Evolutionary conservation across 306 rosid genomes (phyloP).

Genomic region (Macrotyloma uniflorum): DNA sequence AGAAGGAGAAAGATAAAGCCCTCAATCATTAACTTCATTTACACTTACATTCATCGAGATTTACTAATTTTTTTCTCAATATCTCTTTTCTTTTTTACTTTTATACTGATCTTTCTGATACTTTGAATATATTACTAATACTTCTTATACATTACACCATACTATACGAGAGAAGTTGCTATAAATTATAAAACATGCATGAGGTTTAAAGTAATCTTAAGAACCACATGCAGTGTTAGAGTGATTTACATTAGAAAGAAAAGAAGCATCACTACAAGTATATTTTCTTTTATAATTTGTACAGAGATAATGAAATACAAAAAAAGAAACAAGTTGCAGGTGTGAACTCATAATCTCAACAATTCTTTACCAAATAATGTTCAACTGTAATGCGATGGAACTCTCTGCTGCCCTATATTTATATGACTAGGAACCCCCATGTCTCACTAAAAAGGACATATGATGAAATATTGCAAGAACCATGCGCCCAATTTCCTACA

Average conservation of each 20-base stretch:
- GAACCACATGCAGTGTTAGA: too few species aligned
- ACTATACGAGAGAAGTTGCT: not conserved
- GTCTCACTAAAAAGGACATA: not conserved
- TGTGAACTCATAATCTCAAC: not conserved
- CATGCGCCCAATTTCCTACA: constrained; percentile 7
- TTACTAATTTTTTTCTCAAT: too few species aligned
- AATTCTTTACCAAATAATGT: not conserved
- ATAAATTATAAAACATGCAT: too few species aligned
- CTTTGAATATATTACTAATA: not conserved
- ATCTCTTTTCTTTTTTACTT: too few species aligned
- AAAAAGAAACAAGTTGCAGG: not conserved
- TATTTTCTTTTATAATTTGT: not conserved
- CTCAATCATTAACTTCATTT: not conserved
- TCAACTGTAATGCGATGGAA: not conserved
- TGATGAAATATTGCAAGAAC: constrained; percentile 3
- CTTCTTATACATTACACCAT: too few species aligned
- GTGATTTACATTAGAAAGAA: not conserved
- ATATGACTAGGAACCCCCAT: not conserved
- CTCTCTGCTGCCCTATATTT: not conserved
- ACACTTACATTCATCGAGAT: too few species aligned
- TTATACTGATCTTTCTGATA: too few species aligned
- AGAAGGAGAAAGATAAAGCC: not conserved
- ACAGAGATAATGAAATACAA: not conserved
- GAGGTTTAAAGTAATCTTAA: too few species aligned
- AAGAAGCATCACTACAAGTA: not conserved